phyloP scores from a whole-genome alignment of 2,329 filamentous ascomycete species.

The Fusarium domesticum region DNA sequence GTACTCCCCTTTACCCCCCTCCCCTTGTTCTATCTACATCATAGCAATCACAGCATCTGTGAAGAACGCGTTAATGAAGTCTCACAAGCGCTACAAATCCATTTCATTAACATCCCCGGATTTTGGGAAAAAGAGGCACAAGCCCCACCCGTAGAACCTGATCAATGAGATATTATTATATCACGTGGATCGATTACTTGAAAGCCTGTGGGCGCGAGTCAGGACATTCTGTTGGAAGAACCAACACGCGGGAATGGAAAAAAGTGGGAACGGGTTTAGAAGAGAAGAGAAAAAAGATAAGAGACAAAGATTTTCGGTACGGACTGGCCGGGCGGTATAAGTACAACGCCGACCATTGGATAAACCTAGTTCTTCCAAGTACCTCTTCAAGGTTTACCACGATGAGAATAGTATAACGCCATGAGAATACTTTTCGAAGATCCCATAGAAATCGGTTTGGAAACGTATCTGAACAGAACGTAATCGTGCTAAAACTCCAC shows the following conservation, averaged over 20 bases:
- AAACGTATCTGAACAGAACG: too few relatives aligned
- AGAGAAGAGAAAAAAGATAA: too few relatives aligned
- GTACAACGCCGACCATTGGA: neutral
- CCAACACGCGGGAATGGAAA: too few relatives aligned
- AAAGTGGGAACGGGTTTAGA: too few relatives aligned
- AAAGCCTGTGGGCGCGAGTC: too few relatives aligned
- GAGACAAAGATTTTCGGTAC: neutral
- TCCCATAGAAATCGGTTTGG: neutral
- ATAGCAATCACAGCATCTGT: neutral
- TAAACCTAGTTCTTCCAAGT: neutral
- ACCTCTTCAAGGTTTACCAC: neutral
- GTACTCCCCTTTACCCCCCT: too few relatives aligned
- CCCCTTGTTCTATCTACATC: neutral
- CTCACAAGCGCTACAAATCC: neutral
- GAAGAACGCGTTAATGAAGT: neutral
- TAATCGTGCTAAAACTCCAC: too few relatives aligned
- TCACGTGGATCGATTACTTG: too few relatives aligned
- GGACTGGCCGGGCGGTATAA: neutral
- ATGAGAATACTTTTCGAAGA: too few relatives aligned
- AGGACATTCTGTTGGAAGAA: too few relatives aligned
- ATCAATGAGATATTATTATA: neutral
- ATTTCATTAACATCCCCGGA: neutral
- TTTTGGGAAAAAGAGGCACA: neutral
- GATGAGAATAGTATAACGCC: neutral
- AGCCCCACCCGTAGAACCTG: neutral